phyloP scores from a whole-genome alignment of 2,329 filamentous ascomycete genomes.

The Exophiala mesophila region DNA sequence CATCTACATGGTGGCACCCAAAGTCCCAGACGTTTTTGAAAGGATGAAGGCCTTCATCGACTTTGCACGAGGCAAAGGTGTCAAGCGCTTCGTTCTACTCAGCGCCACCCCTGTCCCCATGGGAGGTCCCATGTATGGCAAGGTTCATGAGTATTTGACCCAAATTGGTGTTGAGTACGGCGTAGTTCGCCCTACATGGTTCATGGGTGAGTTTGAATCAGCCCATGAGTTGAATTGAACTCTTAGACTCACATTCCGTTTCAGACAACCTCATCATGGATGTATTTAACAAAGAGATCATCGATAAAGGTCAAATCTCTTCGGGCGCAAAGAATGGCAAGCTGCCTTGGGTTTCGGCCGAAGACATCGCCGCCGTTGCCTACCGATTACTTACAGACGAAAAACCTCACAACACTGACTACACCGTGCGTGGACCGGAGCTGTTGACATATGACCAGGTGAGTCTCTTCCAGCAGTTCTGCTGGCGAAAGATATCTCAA shows the following conservation, averaged over 20 bases:
- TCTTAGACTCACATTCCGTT: background rate
- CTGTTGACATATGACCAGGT: slow-evolving; percentile 32
- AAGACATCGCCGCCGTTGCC: slow-evolving; percentile 21
- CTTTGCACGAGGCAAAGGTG: background rate
- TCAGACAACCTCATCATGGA: slow-evolving; percentile 4
- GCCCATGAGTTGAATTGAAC: background rate
- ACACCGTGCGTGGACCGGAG: slow-evolving; percentile 36
- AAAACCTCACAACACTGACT: slow-evolving; percentile 21
- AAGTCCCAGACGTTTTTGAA: background rate
- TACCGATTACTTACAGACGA: slow-evolving; percentile 17
- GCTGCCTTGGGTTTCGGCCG: slow-evolving; percentile 15
- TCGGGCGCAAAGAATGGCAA: slow-evolving; percentile 11
- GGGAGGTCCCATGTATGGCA: slow-evolving; percentile 1
- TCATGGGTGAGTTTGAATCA: slow-evolving; percentile 1
- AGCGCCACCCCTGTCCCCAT: background rate
- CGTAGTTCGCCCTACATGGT: slow-evolving; percentile 2
- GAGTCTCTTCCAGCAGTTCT: background rate
- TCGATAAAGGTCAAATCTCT: background rate
- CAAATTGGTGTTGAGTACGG: slow-evolving; percentile 2
- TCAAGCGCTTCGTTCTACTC: background rate
- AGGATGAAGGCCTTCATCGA: slow-evolving; percentile 6
- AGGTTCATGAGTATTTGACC: slow-evolving; percentile 2
- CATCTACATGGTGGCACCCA: slow-evolving; percentile 1
- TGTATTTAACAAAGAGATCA: background rate
- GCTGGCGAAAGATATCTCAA: too few species aligned